phyloP scores from a whole-genome alignment of 176 grass and related monocot species.

The Tuctoria greenei region DNA sequence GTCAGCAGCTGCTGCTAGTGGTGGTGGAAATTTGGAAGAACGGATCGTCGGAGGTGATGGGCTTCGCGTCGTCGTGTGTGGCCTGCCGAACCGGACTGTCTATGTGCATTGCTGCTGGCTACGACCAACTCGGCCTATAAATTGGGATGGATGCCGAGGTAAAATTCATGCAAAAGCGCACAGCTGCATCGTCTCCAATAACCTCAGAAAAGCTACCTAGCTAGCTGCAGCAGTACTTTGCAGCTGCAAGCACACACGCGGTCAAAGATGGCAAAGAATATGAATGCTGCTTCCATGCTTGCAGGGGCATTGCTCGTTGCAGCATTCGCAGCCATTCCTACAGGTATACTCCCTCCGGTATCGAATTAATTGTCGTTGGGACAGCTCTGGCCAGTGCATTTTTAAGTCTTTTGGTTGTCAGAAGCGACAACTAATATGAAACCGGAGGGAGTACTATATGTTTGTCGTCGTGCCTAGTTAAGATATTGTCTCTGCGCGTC shows the following conservation, averaged over 20 bases:
- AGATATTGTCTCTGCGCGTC: no score
- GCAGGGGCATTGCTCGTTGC: conserved; percentile 31
- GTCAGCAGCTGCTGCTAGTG: neutral
- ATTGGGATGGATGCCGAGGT: neutral
- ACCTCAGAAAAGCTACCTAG: neutral
- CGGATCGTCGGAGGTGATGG: no score
- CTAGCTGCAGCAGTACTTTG: neutral
- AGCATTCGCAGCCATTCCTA: neutral
- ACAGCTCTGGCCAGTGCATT: no score
- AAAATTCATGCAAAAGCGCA: conserved; percentile 23
- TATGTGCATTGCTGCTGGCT: neutral
- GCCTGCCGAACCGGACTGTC: conserved; percentile 9
- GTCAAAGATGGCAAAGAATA: conserved; percentile 16
- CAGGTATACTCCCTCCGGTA: no score
- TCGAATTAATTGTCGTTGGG: no score
- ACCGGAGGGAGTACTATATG: no score
- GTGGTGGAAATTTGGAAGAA: neutral
- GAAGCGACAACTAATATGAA: no score
- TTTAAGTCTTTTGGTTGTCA: no score
- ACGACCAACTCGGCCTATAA: neutral
- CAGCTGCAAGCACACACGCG: no score
- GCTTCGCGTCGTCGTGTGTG: neutral
- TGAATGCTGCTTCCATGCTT: conserved; percentile 7
- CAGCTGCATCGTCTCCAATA: neutral
- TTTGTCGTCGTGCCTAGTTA: no score